phyloP scores from a whole-genome alignment of 2,329 filamentous ascomycete genomes.

The Xylaria arbuscula region DNA sequence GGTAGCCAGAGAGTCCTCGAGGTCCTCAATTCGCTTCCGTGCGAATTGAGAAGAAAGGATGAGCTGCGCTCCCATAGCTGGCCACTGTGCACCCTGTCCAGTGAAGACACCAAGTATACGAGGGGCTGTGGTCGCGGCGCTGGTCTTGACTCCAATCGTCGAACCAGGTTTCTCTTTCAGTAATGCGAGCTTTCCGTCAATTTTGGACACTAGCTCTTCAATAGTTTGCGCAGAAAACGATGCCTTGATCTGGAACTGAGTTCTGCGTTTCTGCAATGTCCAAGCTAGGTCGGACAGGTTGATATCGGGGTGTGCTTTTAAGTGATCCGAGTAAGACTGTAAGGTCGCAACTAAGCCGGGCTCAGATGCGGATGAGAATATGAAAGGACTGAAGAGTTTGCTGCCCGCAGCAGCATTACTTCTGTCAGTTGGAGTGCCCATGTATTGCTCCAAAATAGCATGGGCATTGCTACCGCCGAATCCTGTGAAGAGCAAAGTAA shows the following conservation, averaged over 20 bases:
- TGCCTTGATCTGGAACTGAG: background rate
- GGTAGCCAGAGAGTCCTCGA: constrained; percentile 41
- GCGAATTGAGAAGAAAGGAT: constrained; percentile 12
- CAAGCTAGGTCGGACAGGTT: background rate
- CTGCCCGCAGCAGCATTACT: no score
- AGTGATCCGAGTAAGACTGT: background rate
- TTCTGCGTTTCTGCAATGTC: background rate
- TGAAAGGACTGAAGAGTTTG: constrained; percentile 29
- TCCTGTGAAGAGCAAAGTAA: background rate
- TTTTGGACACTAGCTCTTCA: background rate
- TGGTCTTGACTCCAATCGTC: background rate
- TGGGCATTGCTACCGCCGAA: constrained; percentile 9
- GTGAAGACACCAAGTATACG: constrained; percentile 44
- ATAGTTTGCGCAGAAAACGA: background rate
- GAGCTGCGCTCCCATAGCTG: constrained; percentile 24
- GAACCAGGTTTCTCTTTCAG: constrained; percentile 1
- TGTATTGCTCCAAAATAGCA: background rate
- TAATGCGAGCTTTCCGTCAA: constrained; percentile 21
- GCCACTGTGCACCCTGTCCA: constrained; percentile 47
- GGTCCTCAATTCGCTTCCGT: constrained; percentile 10
- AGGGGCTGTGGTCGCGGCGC: background rate
- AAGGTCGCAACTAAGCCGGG: background rate
- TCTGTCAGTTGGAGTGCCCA: no score
- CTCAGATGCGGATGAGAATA: constrained; percentile 29
- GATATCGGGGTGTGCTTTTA: background rate